Evolutionary conservation across 805 yeast species (phyloP), one percentile per base, ranked within the genome.

Genomic region (Debaryomyces hansenii): DNA sequence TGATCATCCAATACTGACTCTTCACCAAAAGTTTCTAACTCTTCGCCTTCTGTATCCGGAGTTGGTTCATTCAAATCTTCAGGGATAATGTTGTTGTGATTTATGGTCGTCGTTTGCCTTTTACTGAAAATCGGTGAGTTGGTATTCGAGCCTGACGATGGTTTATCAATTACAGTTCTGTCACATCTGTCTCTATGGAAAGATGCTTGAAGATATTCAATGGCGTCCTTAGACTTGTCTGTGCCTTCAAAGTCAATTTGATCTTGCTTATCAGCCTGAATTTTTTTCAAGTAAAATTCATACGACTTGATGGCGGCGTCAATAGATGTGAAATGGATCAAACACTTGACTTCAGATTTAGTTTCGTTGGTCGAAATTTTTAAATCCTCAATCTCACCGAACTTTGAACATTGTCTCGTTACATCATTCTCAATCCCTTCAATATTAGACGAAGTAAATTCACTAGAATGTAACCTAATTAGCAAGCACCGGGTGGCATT

Each of bases 291-390:
- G 43, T 49, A 54, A 41, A 64, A 68, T 53, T 76, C 76, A 41
- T 68, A 73, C 38, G 73, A 64, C 48, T 70, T 71, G 42, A 77
- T 72, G 12, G 82, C 77, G 8, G 74, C 54, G 40, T 74, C 74
- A 29, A 78, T 74, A 21, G 78, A 69, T 3, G 75, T 69, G 53
- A 71, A 79, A 54, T 77, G 74, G 21, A 69, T 58, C 41, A 47
- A 39, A 10, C 48, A 44, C 20, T 44, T 46, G 12, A 41, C 35
- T 11, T 41, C 44, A 14, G 36, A 24, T 20, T 38, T 38, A 12
- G 42, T 20, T 21, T 46, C 48, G 32, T 42, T 43, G 21, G 52
- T 43, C 1, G 49, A 37, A 31, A 62, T 49, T 32, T 60, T 59
- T 45, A 74, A 55, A 20, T 63, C 62, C 44, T 75, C 79, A 28